These are phyloP conservation scores for Eucalyptus dawsonii DNA, from an alignment of 345 rosid species.

Conservation along the genomic window DNA sequence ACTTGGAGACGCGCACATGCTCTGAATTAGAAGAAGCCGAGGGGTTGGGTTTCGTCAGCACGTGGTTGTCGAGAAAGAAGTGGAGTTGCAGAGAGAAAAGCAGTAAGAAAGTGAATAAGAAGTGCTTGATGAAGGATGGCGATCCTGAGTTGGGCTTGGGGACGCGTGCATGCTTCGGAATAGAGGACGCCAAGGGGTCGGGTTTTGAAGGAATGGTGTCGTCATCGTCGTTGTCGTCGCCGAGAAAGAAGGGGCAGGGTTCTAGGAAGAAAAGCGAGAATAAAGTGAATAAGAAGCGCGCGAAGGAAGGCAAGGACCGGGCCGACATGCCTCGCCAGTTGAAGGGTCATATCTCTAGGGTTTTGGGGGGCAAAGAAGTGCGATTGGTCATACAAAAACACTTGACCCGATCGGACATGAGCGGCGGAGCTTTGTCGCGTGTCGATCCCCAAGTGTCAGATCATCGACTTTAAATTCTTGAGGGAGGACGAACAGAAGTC, in stretches of 20 bases:
- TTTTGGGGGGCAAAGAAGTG: neutral
- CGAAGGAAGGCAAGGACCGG: neutral
- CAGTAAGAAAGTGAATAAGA: neutral
- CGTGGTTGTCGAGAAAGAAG: neutral
- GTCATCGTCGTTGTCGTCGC: neutral
- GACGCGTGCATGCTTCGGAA: neutral
- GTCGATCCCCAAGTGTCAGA: neutral
- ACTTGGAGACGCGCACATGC: neutral
- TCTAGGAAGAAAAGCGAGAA: neutral
- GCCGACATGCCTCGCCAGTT: neutral
- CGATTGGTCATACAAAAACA: neutral
- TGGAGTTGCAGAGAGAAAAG: neutral
- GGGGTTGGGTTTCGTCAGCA: neutral
- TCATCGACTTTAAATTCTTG: neutral
- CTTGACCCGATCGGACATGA: neutral
- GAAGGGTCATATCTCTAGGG: neutral
- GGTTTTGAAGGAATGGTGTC: neutral
- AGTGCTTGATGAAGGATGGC: neutral
- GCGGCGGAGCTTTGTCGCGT: neutral
- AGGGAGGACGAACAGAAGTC: neutral
- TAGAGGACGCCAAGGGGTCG: neutral
- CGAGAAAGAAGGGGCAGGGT: neutral
- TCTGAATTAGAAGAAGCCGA: neutral
- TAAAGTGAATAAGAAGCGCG: neutral
- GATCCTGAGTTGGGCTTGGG: neutral